Conservation (phyloP, 345 rosid species). For the Sonneratia caseolaris region DNA sequence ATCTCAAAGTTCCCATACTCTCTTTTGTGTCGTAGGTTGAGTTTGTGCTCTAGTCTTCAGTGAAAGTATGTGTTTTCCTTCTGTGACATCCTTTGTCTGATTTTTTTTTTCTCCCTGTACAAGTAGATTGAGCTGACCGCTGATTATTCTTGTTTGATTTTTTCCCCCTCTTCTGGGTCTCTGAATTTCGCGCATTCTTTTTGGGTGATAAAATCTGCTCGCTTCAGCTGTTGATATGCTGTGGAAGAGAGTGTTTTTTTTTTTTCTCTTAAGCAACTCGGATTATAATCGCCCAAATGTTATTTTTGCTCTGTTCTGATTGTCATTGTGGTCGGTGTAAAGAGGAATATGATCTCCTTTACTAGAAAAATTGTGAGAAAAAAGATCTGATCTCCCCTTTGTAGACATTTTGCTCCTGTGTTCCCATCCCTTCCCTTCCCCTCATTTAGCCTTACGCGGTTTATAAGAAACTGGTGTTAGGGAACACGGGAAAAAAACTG, state of each 20-base stretch:
- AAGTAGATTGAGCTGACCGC: not conserved
- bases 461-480: not conserved
- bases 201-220: not conserved
- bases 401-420: not conserved
- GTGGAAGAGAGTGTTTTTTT: not conserved
- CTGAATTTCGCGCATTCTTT: not conserved
- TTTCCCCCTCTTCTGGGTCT: not conserved
- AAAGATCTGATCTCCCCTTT: not conserved
- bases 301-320: not conserved
- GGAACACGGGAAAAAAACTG: not conserved
- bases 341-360: not conserved
- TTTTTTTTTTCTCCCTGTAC: not conserved
- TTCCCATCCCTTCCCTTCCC: not conserved
- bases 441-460: not conserved
- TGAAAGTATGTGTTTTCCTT: not conserved
- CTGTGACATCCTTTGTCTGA: not conserved
- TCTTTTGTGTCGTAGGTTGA: not conserved
- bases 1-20: not conserved
- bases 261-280: not conserved
- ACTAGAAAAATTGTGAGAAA: not conserved
- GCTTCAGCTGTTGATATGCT: not conserved
- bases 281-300: not conserved
- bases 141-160: not conserved
- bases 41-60: not conserved
- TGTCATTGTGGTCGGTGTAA: not conserved